Evolutionary conservation across 352 stramenopile genomes (phyloP).

Genomic region (Globisporangium lucens): DNA sequence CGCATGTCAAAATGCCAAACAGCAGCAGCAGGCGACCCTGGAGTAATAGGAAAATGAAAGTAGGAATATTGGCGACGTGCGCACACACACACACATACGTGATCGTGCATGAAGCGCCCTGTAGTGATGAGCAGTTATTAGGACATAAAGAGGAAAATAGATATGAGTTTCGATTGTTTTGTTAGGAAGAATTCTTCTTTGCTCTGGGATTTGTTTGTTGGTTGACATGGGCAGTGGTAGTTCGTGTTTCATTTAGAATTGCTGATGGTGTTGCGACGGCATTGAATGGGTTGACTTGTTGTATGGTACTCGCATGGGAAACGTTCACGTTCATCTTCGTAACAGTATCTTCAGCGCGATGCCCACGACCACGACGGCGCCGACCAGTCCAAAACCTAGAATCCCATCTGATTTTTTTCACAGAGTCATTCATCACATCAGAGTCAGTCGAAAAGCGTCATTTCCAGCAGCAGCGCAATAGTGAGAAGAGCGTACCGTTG

Average conservation of each 20-base stretch:
- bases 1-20: not conserved
- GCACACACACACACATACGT: not conserved
- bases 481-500: constrained; percentile 33
- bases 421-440: not conserved
- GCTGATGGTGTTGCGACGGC: not conserved
- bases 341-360: constrained; percentile 73
- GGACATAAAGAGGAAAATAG: constrained; percentile 3
- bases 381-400: constrained; percentile 64
- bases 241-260: not conserved
- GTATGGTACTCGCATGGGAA: not conserved
- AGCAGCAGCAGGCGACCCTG: not conserved
- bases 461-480: not conserved
- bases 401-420: constrained; percentile 42
- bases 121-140: constrained; percentile 4
- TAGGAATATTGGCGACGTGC: not conserved
- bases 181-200: not conserved
- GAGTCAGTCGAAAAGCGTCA: not conserved
- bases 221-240: not conserved
- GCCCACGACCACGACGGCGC: constrained; percentile 66
- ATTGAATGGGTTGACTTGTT: not conserved
- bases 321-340: constrained; percentile 44
- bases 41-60: constrained; percentile 3
- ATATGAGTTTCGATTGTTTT: constrained; percentile 12
- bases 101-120: not conserved
- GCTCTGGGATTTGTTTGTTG: not conserved